phyloP scores from a whole-genome alignment of 2,329 filamentous ascomycete genomes.

The Trichoderma guizhouense region DNA sequence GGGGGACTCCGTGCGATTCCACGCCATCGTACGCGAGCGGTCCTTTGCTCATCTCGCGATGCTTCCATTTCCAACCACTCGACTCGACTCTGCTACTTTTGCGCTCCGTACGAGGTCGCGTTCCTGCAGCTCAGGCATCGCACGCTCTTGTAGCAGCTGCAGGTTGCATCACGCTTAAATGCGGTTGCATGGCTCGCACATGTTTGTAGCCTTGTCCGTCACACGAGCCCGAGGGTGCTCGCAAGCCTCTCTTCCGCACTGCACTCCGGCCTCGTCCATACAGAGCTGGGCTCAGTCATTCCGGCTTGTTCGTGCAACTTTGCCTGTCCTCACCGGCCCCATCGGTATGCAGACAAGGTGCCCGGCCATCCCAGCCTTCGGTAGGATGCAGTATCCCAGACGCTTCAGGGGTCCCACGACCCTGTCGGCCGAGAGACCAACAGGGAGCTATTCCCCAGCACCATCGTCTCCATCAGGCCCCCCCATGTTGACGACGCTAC shows the following conservation, averaged over 20 bases:
- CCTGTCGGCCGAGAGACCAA: constrained; percentile 9
- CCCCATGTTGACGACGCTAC: constrained; percentile 10
- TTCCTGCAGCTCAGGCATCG: constrained; percentile 5
- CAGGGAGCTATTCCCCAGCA: constrained; percentile 17
- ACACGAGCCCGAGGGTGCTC: not conserved
- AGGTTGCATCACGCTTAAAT: constrained; percentile 11
- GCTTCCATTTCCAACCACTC: not conserved
- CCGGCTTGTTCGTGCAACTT: not conserved
- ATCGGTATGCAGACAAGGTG: constrained; percentile 9
- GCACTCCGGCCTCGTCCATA: not conserved
- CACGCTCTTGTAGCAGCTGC: not conserved
- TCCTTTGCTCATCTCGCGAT: constrained; percentile 14
- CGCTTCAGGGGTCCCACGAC: not conserved
- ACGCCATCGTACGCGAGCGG: constrained; percentile 1
- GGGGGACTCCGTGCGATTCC: constrained; percentile 4
- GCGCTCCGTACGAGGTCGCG: not conserved
- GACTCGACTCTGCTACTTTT: not conserved
- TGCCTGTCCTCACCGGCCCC: constrained; percentile 3
- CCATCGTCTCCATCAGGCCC: constrained; percentile 7
- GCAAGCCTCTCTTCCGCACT: not conserved
- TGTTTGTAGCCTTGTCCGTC: constrained; percentile 4
- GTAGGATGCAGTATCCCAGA: constrained; percentile 13
- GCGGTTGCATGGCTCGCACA: not conserved
- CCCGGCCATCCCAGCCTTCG: constrained; percentile 5
- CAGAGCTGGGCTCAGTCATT: constrained; percentile 1